Conservation (phyloP, 225 moss, liverwort and hornwort species). For the Physcomitrellopsis africana region DNA sequence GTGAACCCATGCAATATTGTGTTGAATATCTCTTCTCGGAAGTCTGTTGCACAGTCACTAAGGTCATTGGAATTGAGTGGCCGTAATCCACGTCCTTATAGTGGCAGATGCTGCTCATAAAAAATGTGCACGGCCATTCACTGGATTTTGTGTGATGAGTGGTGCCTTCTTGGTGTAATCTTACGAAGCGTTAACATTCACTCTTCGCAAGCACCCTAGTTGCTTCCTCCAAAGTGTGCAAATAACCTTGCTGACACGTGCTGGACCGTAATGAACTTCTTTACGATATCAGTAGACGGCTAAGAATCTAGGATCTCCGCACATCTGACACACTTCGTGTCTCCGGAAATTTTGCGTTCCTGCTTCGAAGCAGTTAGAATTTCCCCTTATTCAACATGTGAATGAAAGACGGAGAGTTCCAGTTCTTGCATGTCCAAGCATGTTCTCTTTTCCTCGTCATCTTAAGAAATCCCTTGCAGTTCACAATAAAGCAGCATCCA, state of each 20-base stretch:
- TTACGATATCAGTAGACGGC: too few relatives aligned
- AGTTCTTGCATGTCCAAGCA: too few relatives aligned
- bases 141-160: background rate
- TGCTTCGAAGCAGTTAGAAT: too few relatives aligned
- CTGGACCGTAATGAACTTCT: background rate
- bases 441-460: too few relatives aligned
- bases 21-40: background rate
- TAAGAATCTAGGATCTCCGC: too few relatives aligned
- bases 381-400: too few relatives aligned
- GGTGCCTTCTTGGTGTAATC: background rate
- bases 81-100: slow-evolving; percentile 9
- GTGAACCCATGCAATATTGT: slow-evolving; percentile 3
- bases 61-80: slow-evolving; percentile 10
- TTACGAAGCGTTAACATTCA: background rate
- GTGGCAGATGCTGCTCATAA: slow-evolving; percentile 1
- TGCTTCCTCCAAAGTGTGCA: background rate
- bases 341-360: too few relatives aligned
- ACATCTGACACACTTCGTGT: too few relatives aligned
- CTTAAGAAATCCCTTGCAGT: background rate
- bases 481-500: background rate
- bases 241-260: background rate
- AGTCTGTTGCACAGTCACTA: background rate
- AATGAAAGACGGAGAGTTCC: too few relatives aligned
- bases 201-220: background rate
- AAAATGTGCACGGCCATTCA: slow-evolving; percentile 1